phyloP scores from a whole-genome alignment of 179 eudicot genomes.

The Heliamphora pulchella region DNA sequence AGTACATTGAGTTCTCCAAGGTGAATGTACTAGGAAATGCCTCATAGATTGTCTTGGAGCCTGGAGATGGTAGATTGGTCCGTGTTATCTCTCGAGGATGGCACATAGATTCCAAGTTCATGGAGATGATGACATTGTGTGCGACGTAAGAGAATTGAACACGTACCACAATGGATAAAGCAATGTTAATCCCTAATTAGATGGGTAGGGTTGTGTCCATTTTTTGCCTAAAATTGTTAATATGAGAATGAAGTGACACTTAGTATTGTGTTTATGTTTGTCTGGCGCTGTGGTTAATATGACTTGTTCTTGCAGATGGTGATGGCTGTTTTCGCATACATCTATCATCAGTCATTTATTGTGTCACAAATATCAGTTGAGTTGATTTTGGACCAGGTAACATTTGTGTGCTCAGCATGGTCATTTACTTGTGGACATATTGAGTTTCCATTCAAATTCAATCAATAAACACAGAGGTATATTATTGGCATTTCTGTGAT shows the following conservation, averaged over 20 bases:
- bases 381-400: constrained; percentile 80
- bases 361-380: constrained; percentile 69
- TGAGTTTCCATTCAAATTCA: background rate
- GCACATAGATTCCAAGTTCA: constrained; percentile 4
- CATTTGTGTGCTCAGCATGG: background rate
- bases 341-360: constrained; percentile 88
- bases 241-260: background rate
- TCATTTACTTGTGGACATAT: background rate
- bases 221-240: background rate
- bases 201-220: background rate
- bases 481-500: constrained; percentile 10
- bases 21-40: background rate
- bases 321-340: constrained; percentile 96
- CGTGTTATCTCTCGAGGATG: background rate
- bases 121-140: background rate
- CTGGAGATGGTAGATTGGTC: background rate
- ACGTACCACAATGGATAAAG: too few relatives aligned
- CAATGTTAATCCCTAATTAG: background rate
- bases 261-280: background rate
- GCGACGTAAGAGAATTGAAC: background rate
- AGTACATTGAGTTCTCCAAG: background rate
- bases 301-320: constrained; percentile 61
- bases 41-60: background rate
- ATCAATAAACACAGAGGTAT: background rate
- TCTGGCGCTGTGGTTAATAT: background rate